Conservation (phyloP, 2,329 filamentous ascomycete genomes). For the Phialophora verrucosa region DNA sequence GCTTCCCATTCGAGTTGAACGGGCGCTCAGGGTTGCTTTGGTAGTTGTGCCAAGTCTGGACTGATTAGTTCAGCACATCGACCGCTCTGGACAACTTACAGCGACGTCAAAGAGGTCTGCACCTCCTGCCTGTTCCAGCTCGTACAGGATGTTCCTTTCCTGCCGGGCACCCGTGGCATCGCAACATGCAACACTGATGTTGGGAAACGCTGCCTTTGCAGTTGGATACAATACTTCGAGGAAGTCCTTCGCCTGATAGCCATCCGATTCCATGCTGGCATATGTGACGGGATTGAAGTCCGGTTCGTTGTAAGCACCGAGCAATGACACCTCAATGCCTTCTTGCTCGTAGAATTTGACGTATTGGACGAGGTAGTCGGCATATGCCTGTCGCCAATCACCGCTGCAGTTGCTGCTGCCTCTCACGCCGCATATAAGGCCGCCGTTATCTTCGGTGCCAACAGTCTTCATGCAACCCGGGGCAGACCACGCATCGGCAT, state of each 20-base stretch:
- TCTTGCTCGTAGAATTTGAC: constrained; percentile 50
- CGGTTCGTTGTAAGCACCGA: constrained; percentile 56
- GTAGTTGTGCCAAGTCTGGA: constrained; percentile 46
- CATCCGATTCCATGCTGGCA: constrained; percentile 56
- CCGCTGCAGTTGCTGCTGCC: constrained; percentile 49
- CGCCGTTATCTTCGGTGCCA: constrained; percentile 51
- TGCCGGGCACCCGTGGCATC: constrained; percentile 53
- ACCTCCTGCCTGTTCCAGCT: constrained; percentile 48
- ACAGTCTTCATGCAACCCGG: constrained; percentile 61
- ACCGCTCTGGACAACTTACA: constrained; percentile 52
- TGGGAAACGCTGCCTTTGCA: constrained; percentile 47
- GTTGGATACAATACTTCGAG: constrained; percentile 55
- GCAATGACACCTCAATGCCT: constrained; percentile 50
- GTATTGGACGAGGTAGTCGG: constrained; percentile 56
- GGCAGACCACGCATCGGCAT: constrained; percentile 59
- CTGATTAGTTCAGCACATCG: constrained; percentile 46
- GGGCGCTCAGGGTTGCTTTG: constrained; percentile 28
- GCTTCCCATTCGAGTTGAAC: constrained; percentile 24
- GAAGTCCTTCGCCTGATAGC: constrained; percentile 58
- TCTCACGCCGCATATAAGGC: constrained; percentile 55
- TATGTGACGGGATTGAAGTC: constrained; percentile 47
- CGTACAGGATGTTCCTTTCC: constrained; percentile 47
- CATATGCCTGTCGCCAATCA: constrained; percentile 58
- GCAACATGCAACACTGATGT: constrained; percentile 52
- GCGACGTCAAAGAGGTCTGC: constrained; percentile 49